Base-by-base conservation (phyloP, 2,329 filamentous ascomycete genomes). In the Ceratocystis cubensis region DNA sequence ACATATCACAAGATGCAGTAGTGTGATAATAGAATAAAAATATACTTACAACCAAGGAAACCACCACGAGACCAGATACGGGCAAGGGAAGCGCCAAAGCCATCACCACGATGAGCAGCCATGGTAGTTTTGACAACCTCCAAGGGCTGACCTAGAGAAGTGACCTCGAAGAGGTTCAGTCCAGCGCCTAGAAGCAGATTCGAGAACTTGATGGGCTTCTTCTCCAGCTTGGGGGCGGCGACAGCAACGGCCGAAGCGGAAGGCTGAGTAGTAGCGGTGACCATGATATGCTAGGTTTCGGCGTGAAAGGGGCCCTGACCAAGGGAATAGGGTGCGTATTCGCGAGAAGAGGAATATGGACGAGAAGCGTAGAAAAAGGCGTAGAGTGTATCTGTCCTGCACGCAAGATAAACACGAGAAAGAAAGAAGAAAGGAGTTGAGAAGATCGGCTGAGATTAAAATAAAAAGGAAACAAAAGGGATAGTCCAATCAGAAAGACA, bases 181-280 rank as follows among this genome's bases (percentile, higher is more conserved):
- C 91, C 90, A 75, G 90, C 89, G 75, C 92, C 92, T 73, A 96
- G 85, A 74, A 99, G 82, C 84, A 99, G 79, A 81, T 99, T 99
- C 82, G 91, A 96, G 84, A 97, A 97, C 86, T 96, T 97, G 85
- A 99, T 85, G 71, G 94, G 94, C 86, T 97, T 97, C 89, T 97
- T 97, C 88, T 96, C 92, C 76, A 95, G 81, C 78, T 77, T 79
- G 70, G 78, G 77, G 72, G 76, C 73, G 70, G 77, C 72, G 75
- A 76, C 80, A 77, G 76, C 79, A 78, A 77, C 78, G 72, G 82
- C 78, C 73, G 82, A 76, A 73, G 79, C 76, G 73, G 78, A 75
- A 78, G 78, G 74, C 78, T 72, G 80, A 77, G 80, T 73, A 72
- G 76, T 74, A 72, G 80, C 78, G 75, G 82, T 79, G 77, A 84